These are phyloP conservation scores for Houttuynia cordata DNA, from an alignment of 164 flowering plant genomes.

Conservation along the genomic window DNA sequence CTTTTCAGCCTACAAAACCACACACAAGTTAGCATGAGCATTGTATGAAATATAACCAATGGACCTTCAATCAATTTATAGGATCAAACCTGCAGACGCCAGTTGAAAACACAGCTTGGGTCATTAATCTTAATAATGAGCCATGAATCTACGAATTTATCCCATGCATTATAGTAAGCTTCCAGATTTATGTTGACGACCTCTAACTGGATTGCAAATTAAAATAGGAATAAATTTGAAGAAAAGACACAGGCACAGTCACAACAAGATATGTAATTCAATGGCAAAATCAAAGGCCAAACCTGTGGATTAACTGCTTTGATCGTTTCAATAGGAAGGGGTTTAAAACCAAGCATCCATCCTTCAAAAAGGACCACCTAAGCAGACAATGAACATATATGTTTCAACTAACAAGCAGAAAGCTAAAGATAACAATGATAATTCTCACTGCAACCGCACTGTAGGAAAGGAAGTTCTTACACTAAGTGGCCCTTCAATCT, in stretches of 20 bases:
- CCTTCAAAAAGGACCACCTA: conserved; percentile 89
- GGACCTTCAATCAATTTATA: neutral
- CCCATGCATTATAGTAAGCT: conserved; percentile 93
- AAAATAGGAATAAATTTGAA: neutral
- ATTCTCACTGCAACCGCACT: neutral
- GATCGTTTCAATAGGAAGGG: conserved; percentile 54
- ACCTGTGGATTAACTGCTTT: conserved; percentile 61
- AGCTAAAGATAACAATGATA: neutral
- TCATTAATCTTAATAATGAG: conserved; percentile 81
- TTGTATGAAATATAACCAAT: no score
- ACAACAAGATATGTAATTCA: neutral
- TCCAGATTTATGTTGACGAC: conserved; percentile 63
- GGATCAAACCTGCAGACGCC: conserved; percentile 85
- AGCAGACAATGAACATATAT: conserved; percentile 1
- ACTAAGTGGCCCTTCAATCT: conserved; percentile 79
- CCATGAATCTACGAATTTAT: conserved; percentile 77
- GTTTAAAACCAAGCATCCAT: conserved; percentile 99
- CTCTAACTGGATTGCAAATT: conserved; percentile 47
- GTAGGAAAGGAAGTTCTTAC: conserved; percentile 23
- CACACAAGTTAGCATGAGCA: neutral
- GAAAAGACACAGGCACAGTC: no score
- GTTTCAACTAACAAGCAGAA: neutral
- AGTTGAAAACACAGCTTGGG: conserved; percentile 74
- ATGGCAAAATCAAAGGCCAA: conserved; percentile 2
- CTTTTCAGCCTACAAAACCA: conserved; percentile 50